These are phyloP conservation scores for Debaryomyces psychrophilus DNA, from an alignment of 1,139 yeast genomes.

Conservation along the genomic window DNA sequence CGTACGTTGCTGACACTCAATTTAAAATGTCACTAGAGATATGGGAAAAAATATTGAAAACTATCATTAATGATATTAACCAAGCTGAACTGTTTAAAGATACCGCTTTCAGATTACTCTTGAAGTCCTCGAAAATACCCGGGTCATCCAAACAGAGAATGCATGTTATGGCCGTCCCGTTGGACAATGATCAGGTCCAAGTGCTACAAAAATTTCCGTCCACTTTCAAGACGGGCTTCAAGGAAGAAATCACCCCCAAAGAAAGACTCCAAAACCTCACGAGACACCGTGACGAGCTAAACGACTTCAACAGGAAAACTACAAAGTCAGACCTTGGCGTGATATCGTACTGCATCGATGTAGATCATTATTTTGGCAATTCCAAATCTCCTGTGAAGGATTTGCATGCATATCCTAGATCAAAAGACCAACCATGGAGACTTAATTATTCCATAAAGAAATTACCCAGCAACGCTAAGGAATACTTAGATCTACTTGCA, in stretches of 20 bases:
- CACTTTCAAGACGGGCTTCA: slow-evolving; percentile 29
- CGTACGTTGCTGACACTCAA: slow-evolving; percentile 69
- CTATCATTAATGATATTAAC: slow-evolving; percentile 32
- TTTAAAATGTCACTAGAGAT: slow-evolving; percentile 65
- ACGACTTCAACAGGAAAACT: slow-evolving; percentile 20
- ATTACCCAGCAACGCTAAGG: slow-evolving; percentile 9
- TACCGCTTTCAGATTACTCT: slow-evolving; percentile 35
- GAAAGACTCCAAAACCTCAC: slow-evolving; percentile 23
- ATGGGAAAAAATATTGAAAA: slow-evolving; percentile 55
- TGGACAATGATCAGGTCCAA: slow-evolving; percentile 28
- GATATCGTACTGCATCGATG: slow-evolving; percentile 16
- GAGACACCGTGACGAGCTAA: slow-evolving; percentile 23
- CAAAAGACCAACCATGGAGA: slow-evolving; percentile 17
- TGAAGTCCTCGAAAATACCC: slow-evolving; percentile 20
- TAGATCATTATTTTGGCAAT: slow-evolving; percentile 17
- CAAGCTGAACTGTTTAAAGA: slow-evolving; percentile 16
- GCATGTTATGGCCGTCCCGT: slow-evolving; percentile 37
- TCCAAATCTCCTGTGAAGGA: slow-evolving; percentile 9
- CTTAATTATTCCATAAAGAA: slow-evolving; percentile 13
- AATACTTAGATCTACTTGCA: slow-evolving; percentile 12
- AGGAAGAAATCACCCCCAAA: slow-evolving; percentile 23
- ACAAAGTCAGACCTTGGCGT: slow-evolving; percentile 12
- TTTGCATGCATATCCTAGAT: slow-evolving; percentile 17
- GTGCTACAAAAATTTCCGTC: slow-evolving; percentile 30
- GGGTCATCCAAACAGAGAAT: slow-evolving; percentile 14